phyloP scores from a whole-genome alignment of 768 basidiomycete genomes.

The Mycena rosella region DNA sequence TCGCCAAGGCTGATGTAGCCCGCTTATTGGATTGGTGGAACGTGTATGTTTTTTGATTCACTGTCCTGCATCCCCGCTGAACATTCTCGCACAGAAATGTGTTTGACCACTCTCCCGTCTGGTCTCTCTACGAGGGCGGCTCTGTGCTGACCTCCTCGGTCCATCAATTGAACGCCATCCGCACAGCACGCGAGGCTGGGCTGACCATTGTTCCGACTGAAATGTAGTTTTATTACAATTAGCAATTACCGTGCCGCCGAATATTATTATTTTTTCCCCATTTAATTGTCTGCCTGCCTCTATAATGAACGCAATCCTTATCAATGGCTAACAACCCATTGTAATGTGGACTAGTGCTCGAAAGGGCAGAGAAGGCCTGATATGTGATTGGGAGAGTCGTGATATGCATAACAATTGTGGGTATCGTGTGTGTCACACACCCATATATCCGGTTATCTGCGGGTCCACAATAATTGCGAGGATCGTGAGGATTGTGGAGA shows the following conservation, averaged over 20 bases:
- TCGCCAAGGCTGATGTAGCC: neutral
- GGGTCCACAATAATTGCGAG: slow-evolving; percentile 4
- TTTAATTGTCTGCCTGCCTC: too few species aligned
- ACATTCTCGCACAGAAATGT: neutral
- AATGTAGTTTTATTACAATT: neutral
- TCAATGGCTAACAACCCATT: neutral
- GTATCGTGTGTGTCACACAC: neutral
- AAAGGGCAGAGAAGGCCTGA: neutral
- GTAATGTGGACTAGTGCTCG: neutral
- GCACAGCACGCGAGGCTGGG: neutral
- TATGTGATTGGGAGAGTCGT: neutral
- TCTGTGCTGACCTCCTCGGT: neutral
- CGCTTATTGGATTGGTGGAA: slow-evolving; percentile 16
- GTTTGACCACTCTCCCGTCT: neutral
- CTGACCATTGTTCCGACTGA: neutral
- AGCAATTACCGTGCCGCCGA: neutral
- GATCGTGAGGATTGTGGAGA: too few species aligned
- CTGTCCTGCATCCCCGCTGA: neutral
- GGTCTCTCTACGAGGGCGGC: neutral
- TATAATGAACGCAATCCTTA: too few species aligned
- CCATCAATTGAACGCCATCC: neutral
- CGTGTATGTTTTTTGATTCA: neutral
- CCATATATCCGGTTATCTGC: neutral
- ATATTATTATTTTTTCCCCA: neutral
- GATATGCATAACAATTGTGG: neutral